Percentiles rank a stretch among this genome's conserved stretches.
These are phyloP conservation scores for Macadamia tetraphylla DNA, from an alignment of 164 flowering plant genomes.

Conservation along the genomic window DNA sequence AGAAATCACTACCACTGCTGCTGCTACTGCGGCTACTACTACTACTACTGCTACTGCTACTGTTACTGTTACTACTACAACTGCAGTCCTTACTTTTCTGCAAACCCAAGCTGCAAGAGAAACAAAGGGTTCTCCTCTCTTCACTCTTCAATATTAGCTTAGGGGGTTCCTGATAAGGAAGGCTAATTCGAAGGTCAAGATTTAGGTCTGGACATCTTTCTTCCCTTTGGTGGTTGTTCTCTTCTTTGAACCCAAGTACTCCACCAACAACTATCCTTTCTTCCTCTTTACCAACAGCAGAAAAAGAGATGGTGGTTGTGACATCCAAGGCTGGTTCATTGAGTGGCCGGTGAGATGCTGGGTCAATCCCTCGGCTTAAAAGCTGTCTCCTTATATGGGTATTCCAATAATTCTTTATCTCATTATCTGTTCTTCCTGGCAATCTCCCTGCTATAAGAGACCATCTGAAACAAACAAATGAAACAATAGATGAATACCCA, in stretches of 20 bases:
- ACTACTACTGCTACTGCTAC: conserved; percentile 23
- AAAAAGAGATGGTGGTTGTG: conserved; percentile 49
- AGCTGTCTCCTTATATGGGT: conserved; percentile 81
- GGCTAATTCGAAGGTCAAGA: conserved; percentile 83
- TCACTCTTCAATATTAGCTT: conserved; percentile 26
- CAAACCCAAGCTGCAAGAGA: conserved; percentile 69
- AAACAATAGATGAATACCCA: neutral
- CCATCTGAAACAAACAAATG: conserved; percentile 19
- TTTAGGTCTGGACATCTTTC: conserved; percentile 67
- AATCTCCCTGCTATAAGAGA: conserved; percentile 64
- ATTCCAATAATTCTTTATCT: conserved; percentile 90
- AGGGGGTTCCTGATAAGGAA: conserved; percentile 33
- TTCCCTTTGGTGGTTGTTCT: neutral
- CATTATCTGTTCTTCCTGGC: conserved; percentile 87
- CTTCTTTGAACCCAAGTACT: neutral
- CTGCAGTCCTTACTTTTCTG: conserved; percentile 56
- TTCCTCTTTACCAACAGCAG: conserved; percentile 24
- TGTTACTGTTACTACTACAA: conserved; percentile 26
- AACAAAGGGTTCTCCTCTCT: conserved; percentile 39
- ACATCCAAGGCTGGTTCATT: conserved; percentile 38
- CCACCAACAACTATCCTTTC: conserved; percentile 2
- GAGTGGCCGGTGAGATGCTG: conserved; percentile 61
- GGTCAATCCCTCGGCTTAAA: conserved; percentile 71
- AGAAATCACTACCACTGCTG: conserved; percentile 31
- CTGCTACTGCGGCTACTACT: conserved; percentile 11